Evolutionary conservation across 805 yeast species (phyloP), one percentile per base, ranked within the genome.

Genomic region (Sugiyamaella valdiviana): DNA sequence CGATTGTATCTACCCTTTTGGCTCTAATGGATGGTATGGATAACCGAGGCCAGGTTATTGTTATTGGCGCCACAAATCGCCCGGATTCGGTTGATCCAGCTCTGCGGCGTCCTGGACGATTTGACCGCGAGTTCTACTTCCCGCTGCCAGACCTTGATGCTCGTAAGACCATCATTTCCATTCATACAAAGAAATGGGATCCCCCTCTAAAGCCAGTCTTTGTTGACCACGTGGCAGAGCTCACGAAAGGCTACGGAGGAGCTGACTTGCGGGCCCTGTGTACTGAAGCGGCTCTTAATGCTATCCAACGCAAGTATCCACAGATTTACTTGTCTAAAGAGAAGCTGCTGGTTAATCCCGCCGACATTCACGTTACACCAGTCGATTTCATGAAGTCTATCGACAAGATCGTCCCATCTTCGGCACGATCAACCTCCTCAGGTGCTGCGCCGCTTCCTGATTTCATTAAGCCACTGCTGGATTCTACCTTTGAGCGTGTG

Each of bases 21-120:
- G 98, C 99, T 0, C 70, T 93, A 45, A 93, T 93, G 99, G 99
- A 93, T 66, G 99, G 99, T 59, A 93, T 93, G 98, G 98, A 91
- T 64, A 89, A 89, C 57, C 79, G 98, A 63, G 99, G 99, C 6
- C 98, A 93, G 63, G 98, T 93, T 16, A 91, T 93, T 55, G 96
- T 93, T 2, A 90, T 93, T 57, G 99, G 99, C 51, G 99, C 99
- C 1, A 93, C 99, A 0, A 93, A 93, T 67, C 74, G 99, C 61
- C 99, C 99, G 0, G 98, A 93, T 67, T 85, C 97, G 0, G 86
- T 93, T n/a, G 99, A 93, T 66, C 97, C 99, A 1, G 99, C 99
- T 0, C 73, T 93, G 50, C 77, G 99, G 61, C 77, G 99, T 59
- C 99, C 99, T 0, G 99, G 99, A 1, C 76, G 99, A 65, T 93